Conservation (phyloP, 2,329 filamentous ascomycete genomes). For the Onygenales sp. region DNA sequence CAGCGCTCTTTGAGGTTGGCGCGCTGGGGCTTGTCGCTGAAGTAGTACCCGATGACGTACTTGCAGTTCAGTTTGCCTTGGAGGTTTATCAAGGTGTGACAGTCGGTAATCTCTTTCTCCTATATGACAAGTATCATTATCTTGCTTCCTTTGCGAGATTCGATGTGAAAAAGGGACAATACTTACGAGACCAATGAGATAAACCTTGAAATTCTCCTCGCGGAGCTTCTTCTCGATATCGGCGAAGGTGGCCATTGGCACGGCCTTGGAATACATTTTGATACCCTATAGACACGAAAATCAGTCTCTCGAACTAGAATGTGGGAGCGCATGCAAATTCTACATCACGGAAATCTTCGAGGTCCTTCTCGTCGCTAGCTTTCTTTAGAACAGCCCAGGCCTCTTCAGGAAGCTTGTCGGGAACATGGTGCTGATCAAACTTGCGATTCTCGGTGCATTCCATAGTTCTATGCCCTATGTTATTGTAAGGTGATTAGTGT, state of each 20-base stretch:
- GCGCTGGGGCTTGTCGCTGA: slow-evolving; percentile 37
- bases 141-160: not conserved
- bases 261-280: slow-evolving; percentile 42
- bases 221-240: slow-evolving; percentile 45
- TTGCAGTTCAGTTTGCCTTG: slow-evolving; percentile 43
- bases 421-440: slow-evolving; percentile 34
- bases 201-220: slow-evolving; percentile 36
- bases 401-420: slow-evolving; percentile 38
- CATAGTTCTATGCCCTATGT: slow-evolving; percentile 33
- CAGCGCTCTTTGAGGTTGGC: slow-evolving; percentile 37
- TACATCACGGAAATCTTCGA: slow-evolving; percentile 43
- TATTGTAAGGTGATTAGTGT: slow-evolving; percentile 1
- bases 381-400: slow-evolving; percentile 43
- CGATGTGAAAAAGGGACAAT: not conserved
- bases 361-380: slow-evolving; percentile 39
- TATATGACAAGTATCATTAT: slow-evolving; percentile 15
- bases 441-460: slow-evolving; percentile 38
- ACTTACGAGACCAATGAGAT: slow-evolving; percentile 43
- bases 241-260: slow-evolving; percentile 35
- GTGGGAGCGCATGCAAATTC: not conserved
- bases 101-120: slow-evolving; percentile 32
- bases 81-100: slow-evolving; percentile 43
- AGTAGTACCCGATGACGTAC: slow-evolving; percentile 42
- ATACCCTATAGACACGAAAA: slow-evolving; percentile 17
- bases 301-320: not conserved